phyloP scores from a whole-genome alignment of 768 basidiomycete genomes.

The Lentinula sp. region DNA sequence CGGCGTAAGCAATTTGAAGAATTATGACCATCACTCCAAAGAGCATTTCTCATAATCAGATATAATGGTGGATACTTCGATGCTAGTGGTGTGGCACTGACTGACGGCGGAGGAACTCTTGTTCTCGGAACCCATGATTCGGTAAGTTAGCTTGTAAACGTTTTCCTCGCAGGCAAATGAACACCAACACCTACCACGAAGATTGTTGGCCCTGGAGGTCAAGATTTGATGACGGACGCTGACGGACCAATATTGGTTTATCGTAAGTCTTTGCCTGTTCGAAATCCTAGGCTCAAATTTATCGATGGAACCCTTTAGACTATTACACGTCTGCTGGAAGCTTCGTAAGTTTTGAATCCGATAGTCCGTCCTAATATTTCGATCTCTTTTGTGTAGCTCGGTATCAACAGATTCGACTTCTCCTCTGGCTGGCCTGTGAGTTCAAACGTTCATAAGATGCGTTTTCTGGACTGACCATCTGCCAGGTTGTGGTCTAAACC shows the following conservation, averaged over 20 bases:
- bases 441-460: background rate
- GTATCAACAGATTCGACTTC: slow-evolving; percentile 43
- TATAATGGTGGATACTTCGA: slow-evolving; percentile 42
- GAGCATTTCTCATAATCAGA: slow-evolving; percentile 17
- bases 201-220: slow-evolving; percentile 52
- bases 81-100: slow-evolving; percentile 34
- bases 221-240: slow-evolving; percentile 38
- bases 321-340: slow-evolving; percentile 44
- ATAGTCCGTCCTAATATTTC: background rate
- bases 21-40: background rate
- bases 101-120: slow-evolving; percentile 46
- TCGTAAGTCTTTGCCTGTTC: slow-evolving; percentile 26
- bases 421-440: slow-evolving; percentile 45
- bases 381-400: slow-evolving; percentile 21
- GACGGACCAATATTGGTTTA: slow-evolving; percentile 46
- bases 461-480: background rate
- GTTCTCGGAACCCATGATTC: slow-evolving; percentile 38
- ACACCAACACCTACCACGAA: slow-evolving; percentile 9
- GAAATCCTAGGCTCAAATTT: background rate
- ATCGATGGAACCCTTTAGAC: slow-evolving; percentile 21
- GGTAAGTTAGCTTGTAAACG: slow-evolving; percentile 18
- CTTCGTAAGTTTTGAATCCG: slow-evolving; percentile 24
- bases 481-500: background rate
- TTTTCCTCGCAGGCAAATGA: background rate
- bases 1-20: slow-evolving; percentile 23